A percentile compares a stretch with the other conserved stretches of the same genome.
phyloP scores from a whole-genome alignment of 306 rosid species.

The Glycyrrhiza uralensis region DNA sequence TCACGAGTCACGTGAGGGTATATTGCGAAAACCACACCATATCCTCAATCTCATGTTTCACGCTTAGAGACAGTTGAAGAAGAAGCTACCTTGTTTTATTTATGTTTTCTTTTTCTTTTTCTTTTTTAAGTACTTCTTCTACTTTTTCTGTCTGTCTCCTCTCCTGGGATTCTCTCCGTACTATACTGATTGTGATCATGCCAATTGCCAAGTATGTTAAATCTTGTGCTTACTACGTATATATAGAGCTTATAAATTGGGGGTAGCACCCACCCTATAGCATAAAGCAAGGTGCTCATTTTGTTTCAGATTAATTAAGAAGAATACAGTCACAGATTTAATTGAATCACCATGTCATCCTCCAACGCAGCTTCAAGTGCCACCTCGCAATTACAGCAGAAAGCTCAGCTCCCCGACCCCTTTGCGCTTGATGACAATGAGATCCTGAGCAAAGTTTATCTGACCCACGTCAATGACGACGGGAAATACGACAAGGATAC shows the following conservation, averaged over 20 bases:
- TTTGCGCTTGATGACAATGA: not conserved
- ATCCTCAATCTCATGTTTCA: constrained; percentile 20
- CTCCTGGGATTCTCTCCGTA: not conserved
- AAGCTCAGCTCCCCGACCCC: constrained; percentile 26
- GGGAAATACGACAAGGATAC: not conserved
- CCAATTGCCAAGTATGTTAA: too few relatives aligned
- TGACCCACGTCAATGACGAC: constrained; percentile 19
- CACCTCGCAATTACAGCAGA: not conserved
- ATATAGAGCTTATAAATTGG: not conserved
- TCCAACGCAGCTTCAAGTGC: not conserved
- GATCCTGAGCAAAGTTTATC: constrained; percentile 22
- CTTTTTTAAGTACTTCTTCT: not conserved
- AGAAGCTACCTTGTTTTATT: not conserved
- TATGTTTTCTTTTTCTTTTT: not conserved
- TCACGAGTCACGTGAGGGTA: not conserved
- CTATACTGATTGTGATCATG: not conserved
- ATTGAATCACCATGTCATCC: not conserved
- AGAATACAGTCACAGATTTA: not conserved
- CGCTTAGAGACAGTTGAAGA: not conserved
- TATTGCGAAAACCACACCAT: not conserved
- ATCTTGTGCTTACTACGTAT: too few relatives aligned
- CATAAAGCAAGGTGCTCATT: not conserved
- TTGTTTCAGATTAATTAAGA: not conserved
- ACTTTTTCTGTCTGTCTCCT: not conserved
- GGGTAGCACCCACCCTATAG: not conserved